Evolutionary conservation across 441 rosid species (phyloP), one percentile per base, ranked within the genome.

Genomic region (Theobroma grandiflorum): DNA sequence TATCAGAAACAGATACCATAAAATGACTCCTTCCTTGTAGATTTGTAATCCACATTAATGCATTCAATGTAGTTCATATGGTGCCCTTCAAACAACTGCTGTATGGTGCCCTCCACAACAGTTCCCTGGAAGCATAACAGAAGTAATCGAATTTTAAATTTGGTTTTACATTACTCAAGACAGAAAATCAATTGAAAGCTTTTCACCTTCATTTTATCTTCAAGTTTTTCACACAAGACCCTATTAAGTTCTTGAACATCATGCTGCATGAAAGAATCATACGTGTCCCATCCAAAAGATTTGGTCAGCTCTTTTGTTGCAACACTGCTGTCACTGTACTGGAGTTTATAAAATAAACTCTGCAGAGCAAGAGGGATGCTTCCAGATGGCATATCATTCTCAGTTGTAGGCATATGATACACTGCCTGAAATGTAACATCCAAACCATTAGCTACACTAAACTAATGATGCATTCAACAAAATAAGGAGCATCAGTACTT

Each of bases 231-330:
- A 69, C 82, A 83, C 22, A 88, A 67, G 81, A 88, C 90, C 63
- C 87, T 84, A 52, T 87, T 87, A 59, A 87, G 87, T 80, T 87
- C 90, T 79, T 87, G 90, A 75, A 87, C 90, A 79, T 87, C 90
- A 59, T 87, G 90, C 42, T 87, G 90, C 87, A 84, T 82, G 74
- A 87, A 87, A 66, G 90, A 87, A 76, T 87, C 90, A 69, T 80
- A 81, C 37, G 88, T 84, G 47, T 87, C 90, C 90, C 90, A 87
- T 69, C 90, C 90, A 84, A 87, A 87, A 43, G 90, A 87, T 61
- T 84, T 85, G 58, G 88, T 87, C 75, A 87, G 77, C 84, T 87
- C 86, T 74, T 87, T 87, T 16, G 90, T 87, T 8, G 88, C 83
- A 43, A 87, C 88, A 79, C 90, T 87, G 59, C 84, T 82, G 50